Conservation (phyloP, 2,329 filamentous ascomycete species). For the Fusarium sp. region DNA sequence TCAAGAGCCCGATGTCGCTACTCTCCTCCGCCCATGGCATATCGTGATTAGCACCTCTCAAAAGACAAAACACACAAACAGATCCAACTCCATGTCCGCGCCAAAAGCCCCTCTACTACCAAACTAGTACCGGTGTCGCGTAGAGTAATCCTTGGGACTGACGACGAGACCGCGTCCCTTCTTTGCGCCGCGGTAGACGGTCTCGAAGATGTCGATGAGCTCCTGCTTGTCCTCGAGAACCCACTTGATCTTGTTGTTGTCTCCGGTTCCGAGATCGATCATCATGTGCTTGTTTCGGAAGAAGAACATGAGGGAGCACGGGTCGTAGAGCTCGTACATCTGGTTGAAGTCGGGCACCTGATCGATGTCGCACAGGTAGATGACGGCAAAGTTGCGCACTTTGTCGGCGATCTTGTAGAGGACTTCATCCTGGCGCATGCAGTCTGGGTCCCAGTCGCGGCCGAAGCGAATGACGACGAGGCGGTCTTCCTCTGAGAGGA, state of each 20-base stretch:
- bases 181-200: slow-evolving; percentile 97
- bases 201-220: slow-evolving; percentile 98
- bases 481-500: slow-evolving; percentile 78
- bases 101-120: background rate
- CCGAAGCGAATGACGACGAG: slow-evolving; percentile 95
- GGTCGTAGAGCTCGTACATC: slow-evolving; percentile 95
- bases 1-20: slow-evolving; percentile 17
- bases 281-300: slow-evolving; percentile 99
- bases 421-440: slow-evolving; percentile 84
- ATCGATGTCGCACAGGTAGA: slow-evolving; percentile 95
- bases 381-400: slow-evolving; percentile 91
- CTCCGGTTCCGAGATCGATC: slow-evolving; percentile 96
- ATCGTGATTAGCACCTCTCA: slow-evolving; percentile 29
- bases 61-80: slow-evolving; percentile 5
- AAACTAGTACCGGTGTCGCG: slow-evolving; percentile 42
- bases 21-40: slow-evolving; percentile 8
- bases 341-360: slow-evolving; percentile 92
- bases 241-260: slow-evolving; percentile 99
- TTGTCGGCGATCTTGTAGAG: slow-evolving; percentile 93
- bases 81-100: slow-evolving; percentile 16
- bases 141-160: slow-evolving; percentile 78
- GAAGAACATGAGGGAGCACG: slow-evolving; percentile 96
- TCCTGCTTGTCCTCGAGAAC: slow-evolving; percentile 96
- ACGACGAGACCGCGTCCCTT: slow-evolving; percentile 97
- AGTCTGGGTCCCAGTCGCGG: slow-evolving; percentile 81